Percentiles rank a stretch among this genome's conserved stretches.
Evolutionary conservation across 2,329 filamentous ascomycete genomes (phyloP).

Genomic region (Metarhizium anisopliae): DNA sequence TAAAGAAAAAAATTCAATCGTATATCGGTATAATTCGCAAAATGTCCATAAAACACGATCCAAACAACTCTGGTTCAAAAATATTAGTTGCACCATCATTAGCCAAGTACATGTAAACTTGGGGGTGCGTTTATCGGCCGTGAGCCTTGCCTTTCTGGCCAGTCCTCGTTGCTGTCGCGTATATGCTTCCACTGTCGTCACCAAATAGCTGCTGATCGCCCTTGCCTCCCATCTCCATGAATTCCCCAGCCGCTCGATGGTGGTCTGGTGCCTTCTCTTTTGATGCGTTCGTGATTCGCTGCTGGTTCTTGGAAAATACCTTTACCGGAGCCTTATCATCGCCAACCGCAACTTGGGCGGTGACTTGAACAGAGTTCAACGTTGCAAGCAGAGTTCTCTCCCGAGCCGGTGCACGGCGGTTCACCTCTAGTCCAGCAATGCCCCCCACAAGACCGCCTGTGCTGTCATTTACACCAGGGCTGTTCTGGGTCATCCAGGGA

Average conservation of each 20-base stretch:
- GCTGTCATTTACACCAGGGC: constrained; percentile 64
- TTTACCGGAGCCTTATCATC: constrained; percentile 55
- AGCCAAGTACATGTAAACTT: background rate
- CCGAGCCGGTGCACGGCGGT: constrained; percentile 66
- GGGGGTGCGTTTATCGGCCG: constrained; percentile 5
- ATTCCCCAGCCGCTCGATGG: constrained; percentile 62
- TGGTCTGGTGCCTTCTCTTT: constrained; percentile 60
- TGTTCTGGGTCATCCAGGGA: constrained; percentile 69
- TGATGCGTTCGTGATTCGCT: constrained; percentile 24
- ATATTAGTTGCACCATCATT: background rate
- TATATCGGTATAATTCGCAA: background rate
- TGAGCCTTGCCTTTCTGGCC: constrained; percentile 21
- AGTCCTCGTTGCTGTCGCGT: constrained; percentile 25
- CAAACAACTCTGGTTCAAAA: background rate
- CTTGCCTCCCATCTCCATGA: constrained; percentile 75
- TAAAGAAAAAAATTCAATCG: too few relatives aligned
- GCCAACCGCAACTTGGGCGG: constrained; percentile 44
- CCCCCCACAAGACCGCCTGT: constrained; percentile 89
- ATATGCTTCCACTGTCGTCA: constrained; percentile 47
- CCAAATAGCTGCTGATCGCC: constrained; percentile 74
- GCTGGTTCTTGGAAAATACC: constrained; percentile 64
- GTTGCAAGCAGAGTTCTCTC: constrained; percentile 79
- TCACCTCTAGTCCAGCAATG: constrained; percentile 73
- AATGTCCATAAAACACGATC: background rate
- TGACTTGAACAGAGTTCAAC: constrained; percentile 62